Evolutionary conservation across 2,329 filamentous ascomycete species (phyloP).

Genomic region (Penicillium hordei): DNA sequence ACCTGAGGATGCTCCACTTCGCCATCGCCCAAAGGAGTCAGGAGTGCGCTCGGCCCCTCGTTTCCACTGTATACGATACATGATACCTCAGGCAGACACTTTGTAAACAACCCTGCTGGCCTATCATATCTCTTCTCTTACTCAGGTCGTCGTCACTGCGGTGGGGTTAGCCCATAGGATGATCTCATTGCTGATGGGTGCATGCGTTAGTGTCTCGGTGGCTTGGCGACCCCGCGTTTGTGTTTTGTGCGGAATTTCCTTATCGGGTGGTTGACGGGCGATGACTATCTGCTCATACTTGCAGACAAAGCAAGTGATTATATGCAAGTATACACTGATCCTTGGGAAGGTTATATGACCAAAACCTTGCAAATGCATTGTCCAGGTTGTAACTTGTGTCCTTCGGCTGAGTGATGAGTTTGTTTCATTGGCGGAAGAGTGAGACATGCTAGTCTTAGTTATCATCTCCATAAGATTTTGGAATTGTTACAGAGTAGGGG

Average conservation of each 20-base stretch:
- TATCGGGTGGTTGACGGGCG: neutral
- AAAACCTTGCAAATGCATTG: neutral
- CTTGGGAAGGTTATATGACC: neutral
- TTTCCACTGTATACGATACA: neutral
- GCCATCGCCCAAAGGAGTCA: neutral
- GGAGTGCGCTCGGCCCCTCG: neutral
- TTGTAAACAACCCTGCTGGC: neutral
- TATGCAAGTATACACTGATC: too few relatives aligned
- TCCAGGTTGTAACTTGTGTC: neutral
- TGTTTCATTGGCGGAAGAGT: too few relatives aligned
- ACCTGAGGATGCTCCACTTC: constrained; percentile 1
- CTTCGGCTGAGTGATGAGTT: neutral
- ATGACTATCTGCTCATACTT: neutral
- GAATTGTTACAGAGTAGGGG: neutral
- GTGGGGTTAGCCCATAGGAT: constrained; percentile 5
- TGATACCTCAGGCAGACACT: neutral
- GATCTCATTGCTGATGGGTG: constrained; percentile 17
- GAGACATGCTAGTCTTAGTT: neutral
- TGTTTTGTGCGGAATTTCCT: neutral
- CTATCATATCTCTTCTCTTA: constrained; percentile 18
- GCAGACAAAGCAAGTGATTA: neutral
- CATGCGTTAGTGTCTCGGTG: constrained; percentile 5
- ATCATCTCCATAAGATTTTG: neutral
- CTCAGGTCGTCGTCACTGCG: constrained; percentile 15
- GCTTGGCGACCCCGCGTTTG: constrained; percentile 24